These are phyloP conservation scores for Stylosanthes scabra DNA, from an alignment of 331 rosid genomes.

Conservation along the genomic window DNA sequence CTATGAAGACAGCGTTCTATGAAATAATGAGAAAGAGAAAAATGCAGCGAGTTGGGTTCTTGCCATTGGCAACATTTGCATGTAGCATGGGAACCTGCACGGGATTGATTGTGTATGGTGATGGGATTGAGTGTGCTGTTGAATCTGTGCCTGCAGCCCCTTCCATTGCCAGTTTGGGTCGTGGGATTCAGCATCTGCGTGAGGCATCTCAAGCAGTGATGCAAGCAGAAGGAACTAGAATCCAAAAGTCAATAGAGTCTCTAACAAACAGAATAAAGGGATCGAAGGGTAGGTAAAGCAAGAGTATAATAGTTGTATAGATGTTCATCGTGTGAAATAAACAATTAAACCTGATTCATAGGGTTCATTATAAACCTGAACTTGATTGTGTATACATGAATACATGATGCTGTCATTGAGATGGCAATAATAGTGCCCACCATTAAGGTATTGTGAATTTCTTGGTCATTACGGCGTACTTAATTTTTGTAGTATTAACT, in stretches of 20 bases:
- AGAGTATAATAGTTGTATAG: constrained; percentile 34
- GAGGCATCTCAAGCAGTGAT: constrained; percentile 59
- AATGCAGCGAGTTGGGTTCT: constrained; percentile 57
- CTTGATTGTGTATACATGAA: too few species aligned
- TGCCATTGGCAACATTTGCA: constrained; percentile 79
- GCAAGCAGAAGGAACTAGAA: constrained; percentile 61
- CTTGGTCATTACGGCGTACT: too few species aligned
- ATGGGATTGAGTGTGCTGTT: constrained; percentile 81
- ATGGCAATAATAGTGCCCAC: too few species aligned
- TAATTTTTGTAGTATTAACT: too few species aligned
- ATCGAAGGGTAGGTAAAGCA: constrained; percentile 50
- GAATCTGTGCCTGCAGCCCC: constrained; percentile 86
- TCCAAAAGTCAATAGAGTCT: constrained; percentile 65
- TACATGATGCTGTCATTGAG: too few species aligned
- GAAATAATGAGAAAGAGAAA: constrained; percentile 81
- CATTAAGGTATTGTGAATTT: too few species aligned
- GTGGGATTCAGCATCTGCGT: constrained; percentile 69
- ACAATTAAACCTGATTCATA: constrained; percentile 30
- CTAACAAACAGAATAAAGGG: constrained; percentile 59
- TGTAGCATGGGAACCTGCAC: constrained; percentile 73
- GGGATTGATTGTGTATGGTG: constrained; percentile 66
- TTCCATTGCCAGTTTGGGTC: constrained; percentile 78
- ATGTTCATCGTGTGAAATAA: background rate
- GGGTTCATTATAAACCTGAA: constrained; percentile 4
- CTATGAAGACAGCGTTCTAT: constrained; percentile 81